These are phyloP conservation scores for Cryphonectria parasitica DNA, from an alignment of 2,329 filamentous ascomycete genomes.

Conservation along the genomic window DNA sequence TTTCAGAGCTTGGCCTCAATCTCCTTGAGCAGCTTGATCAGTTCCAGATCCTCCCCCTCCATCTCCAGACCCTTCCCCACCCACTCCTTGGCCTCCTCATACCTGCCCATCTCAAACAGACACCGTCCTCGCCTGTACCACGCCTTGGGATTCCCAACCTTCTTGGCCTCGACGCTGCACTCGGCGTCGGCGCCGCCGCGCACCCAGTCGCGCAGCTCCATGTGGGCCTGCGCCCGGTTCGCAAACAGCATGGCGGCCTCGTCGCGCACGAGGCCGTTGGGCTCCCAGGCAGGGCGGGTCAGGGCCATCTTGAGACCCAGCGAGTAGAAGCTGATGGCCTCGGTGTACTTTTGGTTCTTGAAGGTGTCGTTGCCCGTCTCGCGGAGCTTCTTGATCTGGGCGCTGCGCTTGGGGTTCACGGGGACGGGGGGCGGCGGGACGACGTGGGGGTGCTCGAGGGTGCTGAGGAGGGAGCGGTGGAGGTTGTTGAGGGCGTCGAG, in stretches of 20 bases:
- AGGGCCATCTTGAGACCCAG: slow-evolving; percentile 91
- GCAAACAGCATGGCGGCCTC: slow-evolving; percentile 80
- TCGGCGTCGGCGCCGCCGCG: slow-evolving; percentile 88
- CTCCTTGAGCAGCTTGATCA: slow-evolving; percentile 67
- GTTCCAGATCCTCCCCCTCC: slow-evolving; percentile 71
- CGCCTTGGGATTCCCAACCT: slow-evolving; percentile 85
- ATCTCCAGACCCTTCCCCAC: slow-evolving; percentile 78
- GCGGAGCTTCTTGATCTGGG: slow-evolving; percentile 86
- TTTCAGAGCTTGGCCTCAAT: slow-evolving; percentile 51
- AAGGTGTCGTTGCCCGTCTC: slow-evolving; percentile 84
- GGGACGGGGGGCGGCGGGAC: slow-evolving; percentile 86
- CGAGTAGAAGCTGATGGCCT: slow-evolving; percentile 80
- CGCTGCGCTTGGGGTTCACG: slow-evolving; percentile 89
- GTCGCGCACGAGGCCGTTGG: slow-evolving; percentile 78
- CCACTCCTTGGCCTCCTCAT: slow-evolving; percentile 82
- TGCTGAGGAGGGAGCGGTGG: slow-evolving; percentile 70
- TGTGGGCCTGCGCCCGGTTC: slow-evolving; percentile 89
- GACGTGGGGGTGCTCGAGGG: slow-evolving; percentile 62
- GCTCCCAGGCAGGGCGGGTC: slow-evolving; percentile 84
- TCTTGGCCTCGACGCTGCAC: slow-evolving; percentile 84
- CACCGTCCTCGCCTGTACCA: slow-evolving; percentile 91
- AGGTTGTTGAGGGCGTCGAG: slow-evolving; percentile 77
- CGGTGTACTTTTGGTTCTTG: slow-evolving; percentile 73
- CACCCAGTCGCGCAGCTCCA: slow-evolving; percentile 80
- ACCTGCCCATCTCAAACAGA: slow-evolving; percentile 85